phyloP scores from a whole-genome alignment of 306 rosid species.

The Dalbergia cultrata region DNA sequence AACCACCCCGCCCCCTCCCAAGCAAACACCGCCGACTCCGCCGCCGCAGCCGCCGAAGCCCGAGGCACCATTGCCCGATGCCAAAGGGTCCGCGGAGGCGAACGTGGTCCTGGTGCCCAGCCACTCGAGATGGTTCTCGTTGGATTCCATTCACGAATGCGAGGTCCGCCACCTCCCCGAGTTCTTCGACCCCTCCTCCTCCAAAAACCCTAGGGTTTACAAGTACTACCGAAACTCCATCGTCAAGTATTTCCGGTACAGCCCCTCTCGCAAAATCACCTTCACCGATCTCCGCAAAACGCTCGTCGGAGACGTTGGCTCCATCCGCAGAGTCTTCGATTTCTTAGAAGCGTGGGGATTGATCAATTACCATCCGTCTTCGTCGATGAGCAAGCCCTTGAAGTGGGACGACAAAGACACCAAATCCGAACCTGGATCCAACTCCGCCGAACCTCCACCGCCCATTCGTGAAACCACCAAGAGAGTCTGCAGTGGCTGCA shows the following conservation, averaged over 20 bases:
- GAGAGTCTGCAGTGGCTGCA: slow-evolving; percentile 90
- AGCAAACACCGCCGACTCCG: not conserved
- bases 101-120: slow-evolving; percentile 65
- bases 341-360: slow-evolving; percentile 91
- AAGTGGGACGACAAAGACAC: slow-evolving; percentile 90
- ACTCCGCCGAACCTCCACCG: slow-evolving; percentile 52
- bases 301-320: slow-evolving; percentile 89
- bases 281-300: slow-evolving; percentile 90
- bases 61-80: slow-evolving; percentile 45
- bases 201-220: slow-evolving; percentile 83
- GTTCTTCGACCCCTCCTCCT: slow-evolving; percentile 67
- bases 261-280: slow-evolving; percentile 71
- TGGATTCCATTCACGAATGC: slow-evolving; percentile 68
- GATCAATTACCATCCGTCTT: slow-evolving; percentile 74
- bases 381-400: slow-evolving; percentile 66
- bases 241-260: slow-evolving; percentile 68
- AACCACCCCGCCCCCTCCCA: slow-evolving; percentile 20
- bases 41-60: slow-evolving; percentile 27
- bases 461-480: slow-evolving; percentile 58
- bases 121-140: slow-evolving; percentile 90
- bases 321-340: slow-evolving; percentile 86
- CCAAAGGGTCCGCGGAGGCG: slow-evolving; percentile 49
- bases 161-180: slow-evolving; percentile 86
- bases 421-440: slow-evolving; percentile 54
- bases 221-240: slow-evolving; percentile 84